phyloP scores from a whole-genome alignment of 2,329 filamentous ascomycete genomes.

The Colletotrichum orchidophilum region DNA sequence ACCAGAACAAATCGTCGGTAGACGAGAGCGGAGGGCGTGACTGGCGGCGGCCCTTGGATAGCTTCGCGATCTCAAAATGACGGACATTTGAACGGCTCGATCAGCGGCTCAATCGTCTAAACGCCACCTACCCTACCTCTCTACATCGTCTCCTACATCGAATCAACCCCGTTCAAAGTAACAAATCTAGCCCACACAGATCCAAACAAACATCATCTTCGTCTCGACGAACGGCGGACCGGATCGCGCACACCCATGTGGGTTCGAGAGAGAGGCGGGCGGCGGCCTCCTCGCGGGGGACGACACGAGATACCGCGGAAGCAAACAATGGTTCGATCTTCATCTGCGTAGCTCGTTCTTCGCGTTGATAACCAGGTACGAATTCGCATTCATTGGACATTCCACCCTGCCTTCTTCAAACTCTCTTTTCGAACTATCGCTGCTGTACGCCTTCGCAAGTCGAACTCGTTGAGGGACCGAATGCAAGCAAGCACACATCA shows the following conservation, averaged over 20 bases:
- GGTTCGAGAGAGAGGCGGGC: background rate
- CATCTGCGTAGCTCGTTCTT: background rate
- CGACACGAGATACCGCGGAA: background rate
- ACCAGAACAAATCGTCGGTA: too few species aligned
- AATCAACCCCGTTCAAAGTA: background rate
- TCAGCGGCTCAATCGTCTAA: background rate
- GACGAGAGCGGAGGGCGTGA: background rate
- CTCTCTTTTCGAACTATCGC: background rate
- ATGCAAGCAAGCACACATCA: background rate
- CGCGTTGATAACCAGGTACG: background rate
- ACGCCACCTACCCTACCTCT: background rate
- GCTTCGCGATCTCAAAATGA: background rate
- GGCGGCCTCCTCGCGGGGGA: background rate
- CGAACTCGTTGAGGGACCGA: background rate
- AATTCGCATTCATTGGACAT: background rate
- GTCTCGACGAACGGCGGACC: background rate
- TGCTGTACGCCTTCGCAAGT: background rate
- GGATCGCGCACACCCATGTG: background rate
- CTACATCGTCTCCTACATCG: background rate
- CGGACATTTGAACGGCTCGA: background rate
- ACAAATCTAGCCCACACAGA: background rate
- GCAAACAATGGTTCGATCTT: background rate
- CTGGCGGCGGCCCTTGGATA: background rate
- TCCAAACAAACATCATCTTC: background rate
- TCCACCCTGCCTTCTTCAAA: background rate